Percentiles rank a stretch among this genome's conserved stretches.
These are phyloP conservation scores for Athelia sp. DNA, from an alignment of 1,284 basidiomycete genomes.

Conservation along the genomic window DNA sequence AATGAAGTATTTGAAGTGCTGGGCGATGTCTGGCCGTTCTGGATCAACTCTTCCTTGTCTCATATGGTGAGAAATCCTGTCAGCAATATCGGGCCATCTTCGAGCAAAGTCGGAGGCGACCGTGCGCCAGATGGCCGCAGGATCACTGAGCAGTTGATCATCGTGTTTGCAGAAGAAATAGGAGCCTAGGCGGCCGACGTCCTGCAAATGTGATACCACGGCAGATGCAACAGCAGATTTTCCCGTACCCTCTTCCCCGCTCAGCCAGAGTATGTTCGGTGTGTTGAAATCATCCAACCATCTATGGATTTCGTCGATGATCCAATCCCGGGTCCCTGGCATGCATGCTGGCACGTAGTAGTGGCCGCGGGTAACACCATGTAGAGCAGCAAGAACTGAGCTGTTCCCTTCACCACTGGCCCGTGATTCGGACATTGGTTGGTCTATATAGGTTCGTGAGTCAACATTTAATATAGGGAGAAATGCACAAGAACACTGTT, in stretches of 20 bases:
- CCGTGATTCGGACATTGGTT: too few relatives aligned
- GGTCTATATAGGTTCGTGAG: too few relatives aligned
- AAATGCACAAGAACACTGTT: too few relatives aligned
- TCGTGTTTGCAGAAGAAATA: neutral
- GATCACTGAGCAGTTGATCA: neutral
- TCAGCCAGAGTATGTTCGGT: neutral
- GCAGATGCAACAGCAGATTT: neutral
- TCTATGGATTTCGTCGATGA: neutral
- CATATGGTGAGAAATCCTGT: constrained; percentile 11
- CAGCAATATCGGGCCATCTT: constrained; percentile 12
- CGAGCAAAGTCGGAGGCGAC: neutral
- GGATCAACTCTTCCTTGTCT: constrained; percentile 14
- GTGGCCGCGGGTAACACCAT: too few relatives aligned
- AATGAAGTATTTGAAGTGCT: constrained; percentile 9
- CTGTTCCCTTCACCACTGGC: too few relatives aligned
- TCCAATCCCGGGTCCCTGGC: neutral
- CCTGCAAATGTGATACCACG: neutral
- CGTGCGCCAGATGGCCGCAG: neutral
- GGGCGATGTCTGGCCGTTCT: constrained; percentile 12
- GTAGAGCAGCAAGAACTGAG: too few relatives aligned
- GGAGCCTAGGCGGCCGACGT: neutral
- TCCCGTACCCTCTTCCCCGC: neutral
- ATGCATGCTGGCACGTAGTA: too few relatives aligned
- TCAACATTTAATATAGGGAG: too few relatives aligned
- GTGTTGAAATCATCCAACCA: neutral